Conservation (phyloP, 2,329 filamentous ascomycete genomes). For the Verticillium nonalfalfae region DNA sequence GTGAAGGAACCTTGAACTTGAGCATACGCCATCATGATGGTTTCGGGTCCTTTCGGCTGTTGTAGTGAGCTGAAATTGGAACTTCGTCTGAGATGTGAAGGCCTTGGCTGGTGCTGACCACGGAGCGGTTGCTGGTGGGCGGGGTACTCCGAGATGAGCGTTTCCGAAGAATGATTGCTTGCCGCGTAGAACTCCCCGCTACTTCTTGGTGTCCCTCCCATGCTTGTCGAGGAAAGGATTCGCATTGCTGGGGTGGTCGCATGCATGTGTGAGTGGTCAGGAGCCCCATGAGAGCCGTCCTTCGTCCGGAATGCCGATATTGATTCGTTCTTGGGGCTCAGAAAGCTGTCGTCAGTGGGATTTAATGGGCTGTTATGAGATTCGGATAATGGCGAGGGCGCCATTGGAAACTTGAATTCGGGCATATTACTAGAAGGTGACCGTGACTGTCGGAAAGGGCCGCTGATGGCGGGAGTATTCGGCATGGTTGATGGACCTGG, state of each 20-base stretch:
- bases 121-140: slow-evolving; percentile 21
- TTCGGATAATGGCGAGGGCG: slow-evolving; percentile 32
- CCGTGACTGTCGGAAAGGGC: slow-evolving; percentile 30
- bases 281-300: neutral
- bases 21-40: slow-evolving; percentile 95
- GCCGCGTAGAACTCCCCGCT: slow-evolving; percentile 93
- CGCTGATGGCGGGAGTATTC: slow-evolving; percentile 32
- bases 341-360: slow-evolving; percentile 27
- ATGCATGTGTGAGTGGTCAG: neutral
- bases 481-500: slow-evolving; percentile 36
- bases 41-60: slow-evolving; percentile 56
- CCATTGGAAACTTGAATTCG: slow-evolving; percentile 52
- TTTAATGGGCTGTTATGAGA: slow-evolving; percentile 18
- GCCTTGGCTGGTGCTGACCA: slow-evolving; percentile 30
- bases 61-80: slow-evolving; percentile 32
- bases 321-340: slow-evolving; percentile 27
- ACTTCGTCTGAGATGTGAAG: slow-evolving; percentile 39
- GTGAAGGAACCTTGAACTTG: slow-evolving; percentile 91
- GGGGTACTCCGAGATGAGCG: slow-evolving; percentile 82
- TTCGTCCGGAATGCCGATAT: slow-evolving; percentile 18
- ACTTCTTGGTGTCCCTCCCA: slow-evolving; percentile 75
- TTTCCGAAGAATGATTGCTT: slow-evolving; percentile 94
- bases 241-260: slow-evolving; percentile 45
- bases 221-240: slow-evolving; percentile 71
- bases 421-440: slow-evolving; percentile 38